These are phyloP conservation scores for Hymenoscyphus occultus DNA, from an alignment of 2,329 filamentous ascomycete genomes.

Conservation along the genomic window DNA sequence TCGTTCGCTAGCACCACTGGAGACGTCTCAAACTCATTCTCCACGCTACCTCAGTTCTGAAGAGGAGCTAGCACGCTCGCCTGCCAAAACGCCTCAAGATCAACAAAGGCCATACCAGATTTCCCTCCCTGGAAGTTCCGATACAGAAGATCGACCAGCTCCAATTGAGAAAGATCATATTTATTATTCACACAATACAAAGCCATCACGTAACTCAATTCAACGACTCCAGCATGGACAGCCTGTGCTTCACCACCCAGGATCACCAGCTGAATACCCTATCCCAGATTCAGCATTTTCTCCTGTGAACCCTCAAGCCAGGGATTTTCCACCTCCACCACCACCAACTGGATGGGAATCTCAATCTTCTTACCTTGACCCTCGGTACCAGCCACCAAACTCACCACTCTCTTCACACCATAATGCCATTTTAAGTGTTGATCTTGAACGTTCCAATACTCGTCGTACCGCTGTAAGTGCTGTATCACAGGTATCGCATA, in stretches of 20 bases:
- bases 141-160: constrained; percentile 18
- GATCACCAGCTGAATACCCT: constrained; percentile 29
- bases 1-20: constrained; percentile 12
- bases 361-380: constrained; percentile 9
- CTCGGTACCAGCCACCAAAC: constrained; percentile 7
- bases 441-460: constrained; percentile 29
- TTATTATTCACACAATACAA: background rate
- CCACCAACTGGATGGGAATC: constrained; percentile 22
- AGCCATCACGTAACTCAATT: constrained; percentile 17
- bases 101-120: constrained; percentile 36
- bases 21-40: constrained; percentile 11
- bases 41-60: constrained; percentile 26
- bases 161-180: constrained; percentile 16
- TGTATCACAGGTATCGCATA: constrained; percentile 15
- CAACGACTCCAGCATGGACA: constrained; percentile 20
- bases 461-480: constrained; percentile 24
- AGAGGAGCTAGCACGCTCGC: constrained; percentile 33
- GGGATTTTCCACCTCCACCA: constrained; percentile 27
- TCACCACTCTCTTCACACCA: constrained; percentile 10
- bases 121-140: constrained; percentile 26
- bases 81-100: constrained; percentile 26
- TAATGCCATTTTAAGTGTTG: constrained; percentile 11
- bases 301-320: constrained; percentile 25
- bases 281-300: constrained; percentile 27
- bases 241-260: constrained; percentile 27